Percentiles rank a stretch among this genome's conserved stretches.
phyloP scores from a whole-genome alignment of 768 basidiomycete species.

The Amanita rimosa region DNA sequence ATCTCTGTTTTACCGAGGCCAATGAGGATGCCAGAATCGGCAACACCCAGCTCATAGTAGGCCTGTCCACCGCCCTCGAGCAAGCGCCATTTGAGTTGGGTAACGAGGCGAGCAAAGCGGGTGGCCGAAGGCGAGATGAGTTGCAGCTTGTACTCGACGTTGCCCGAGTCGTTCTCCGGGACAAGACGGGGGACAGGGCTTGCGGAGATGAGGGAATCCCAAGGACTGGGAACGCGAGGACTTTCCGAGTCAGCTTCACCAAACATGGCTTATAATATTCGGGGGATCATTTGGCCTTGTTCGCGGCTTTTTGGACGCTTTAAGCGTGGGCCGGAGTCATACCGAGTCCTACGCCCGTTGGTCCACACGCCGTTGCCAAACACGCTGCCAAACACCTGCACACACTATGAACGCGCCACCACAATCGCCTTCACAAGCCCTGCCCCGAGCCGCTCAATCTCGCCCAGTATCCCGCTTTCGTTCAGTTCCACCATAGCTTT shows the following conservation, averaged over 20 bases:
- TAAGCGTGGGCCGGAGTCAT: neutral
- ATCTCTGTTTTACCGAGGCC: constrained; percentile 69
- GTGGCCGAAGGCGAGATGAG: constrained; percentile 67
- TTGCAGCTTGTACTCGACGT: constrained; percentile 92
- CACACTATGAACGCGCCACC: constrained; percentile 11
- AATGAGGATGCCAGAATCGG: constrained; percentile 80
- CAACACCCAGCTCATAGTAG: constrained; percentile 75
- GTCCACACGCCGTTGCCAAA: constrained; percentile 2
- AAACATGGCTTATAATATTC: constrained; percentile 46
- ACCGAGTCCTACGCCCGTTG: neutral
- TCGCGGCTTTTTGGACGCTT: too few relatives aligned
- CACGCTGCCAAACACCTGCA: neutral
- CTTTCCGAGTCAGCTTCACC: constrained; percentile 77
- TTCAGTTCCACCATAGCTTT: constrained; percentile 60
- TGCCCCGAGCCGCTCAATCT: constrained; percentile 67
- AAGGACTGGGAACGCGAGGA: constrained; percentile 69
- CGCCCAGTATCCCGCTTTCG: constrained; percentile 50
- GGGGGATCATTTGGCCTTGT: constrained; percentile 16
- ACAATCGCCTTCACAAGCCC: constrained; percentile 49
- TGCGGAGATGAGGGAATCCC: constrained; percentile 62
- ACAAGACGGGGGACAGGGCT: constrained; percentile 48
- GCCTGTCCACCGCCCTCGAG: constrained; percentile 79
- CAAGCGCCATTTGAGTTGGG: constrained; percentile 92
- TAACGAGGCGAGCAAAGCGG: constrained; percentile 77
- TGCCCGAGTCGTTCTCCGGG: constrained; percentile 77